phyloP scores from a whole-genome alignment of 2,329 filamentous ascomycete genomes.

The Diplodia corticola region DNA sequence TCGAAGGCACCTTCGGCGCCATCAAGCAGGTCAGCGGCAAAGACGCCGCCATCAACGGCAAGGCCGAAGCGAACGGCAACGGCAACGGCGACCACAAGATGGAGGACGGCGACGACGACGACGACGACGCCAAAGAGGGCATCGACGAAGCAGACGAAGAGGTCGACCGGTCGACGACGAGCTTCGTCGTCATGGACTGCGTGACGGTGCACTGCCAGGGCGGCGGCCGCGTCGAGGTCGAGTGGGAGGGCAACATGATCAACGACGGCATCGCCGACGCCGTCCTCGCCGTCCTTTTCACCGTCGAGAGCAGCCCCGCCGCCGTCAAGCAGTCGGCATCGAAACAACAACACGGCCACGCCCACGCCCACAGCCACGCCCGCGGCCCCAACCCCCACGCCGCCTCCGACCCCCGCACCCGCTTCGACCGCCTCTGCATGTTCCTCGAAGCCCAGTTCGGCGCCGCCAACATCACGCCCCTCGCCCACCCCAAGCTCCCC shows the following conservation, averaged over 20 bases:
- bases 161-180: slow-evolving; percentile 53
- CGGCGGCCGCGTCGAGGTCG: slow-evolving; percentile 80
- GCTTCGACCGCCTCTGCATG: slow-evolving; percentile 83
- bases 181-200: slow-evolving; percentile 82
- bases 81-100: slow-evolving; percentile 32
- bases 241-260: slow-evolving; percentile 97
- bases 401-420: slow-evolving; percentile 69
- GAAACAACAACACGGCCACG: slow-evolving; percentile 48
- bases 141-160: slow-evolving; percentile 66
- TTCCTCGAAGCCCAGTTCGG: slow-evolving; percentile 98
- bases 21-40: slow-evolving; percentile 52
- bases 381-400: slow-evolving; percentile 67
- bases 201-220: slow-evolving; percentile 76
- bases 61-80: slow-evolving; percentile 40
- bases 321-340: slow-evolving; percentile 70
- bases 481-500: slow-evolving; percentile 63
- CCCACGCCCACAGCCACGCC: slow-evolving; percentile 36
- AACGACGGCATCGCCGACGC: slow-evolving; percentile 99
- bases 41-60: slow-evolving; percentile 36
- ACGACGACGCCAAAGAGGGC: slow-evolving; percentile 27
- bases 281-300: slow-evolving; percentile 87
- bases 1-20: slow-evolving; percentile 90
- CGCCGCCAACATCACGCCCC: slow-evolving; percentile 69
- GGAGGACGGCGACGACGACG: slow-evolving; percentile 51
- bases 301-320: slow-evolving; percentile 89